Evolutionary conservation across 345 rosid species (phyloP).

Genomic region (Brassica cretica): DNA sequence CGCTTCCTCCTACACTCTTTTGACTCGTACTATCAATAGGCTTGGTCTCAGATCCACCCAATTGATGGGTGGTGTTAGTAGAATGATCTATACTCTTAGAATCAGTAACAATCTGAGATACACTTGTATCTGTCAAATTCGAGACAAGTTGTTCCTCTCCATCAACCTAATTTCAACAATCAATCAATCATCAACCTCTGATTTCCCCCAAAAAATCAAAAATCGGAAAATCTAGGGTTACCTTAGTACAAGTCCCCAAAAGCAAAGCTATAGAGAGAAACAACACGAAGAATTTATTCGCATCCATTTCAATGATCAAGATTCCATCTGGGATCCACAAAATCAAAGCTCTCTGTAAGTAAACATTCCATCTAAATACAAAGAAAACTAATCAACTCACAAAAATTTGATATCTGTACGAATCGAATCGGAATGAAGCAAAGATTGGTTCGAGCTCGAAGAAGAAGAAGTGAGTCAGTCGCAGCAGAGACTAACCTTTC

Average conservation of each 20-base stretch:
- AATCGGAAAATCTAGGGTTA: constrained; percentile 29
- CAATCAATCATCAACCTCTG: background rate
- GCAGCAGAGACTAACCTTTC: background rate
- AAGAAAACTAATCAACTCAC: background rate
- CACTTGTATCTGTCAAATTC: constrained; percentile 21
- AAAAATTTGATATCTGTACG: background rate
- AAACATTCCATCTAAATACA: background rate
- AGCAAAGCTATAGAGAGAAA: constrained; percentile 44
- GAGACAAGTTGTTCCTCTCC: constrained; percentile 12
- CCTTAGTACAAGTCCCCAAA: constrained; percentile 41
- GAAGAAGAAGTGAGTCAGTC: background rate
- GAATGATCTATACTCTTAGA: constrained; percentile 20
- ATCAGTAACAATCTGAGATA: background rate
- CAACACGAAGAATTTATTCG: constrained; percentile 20
- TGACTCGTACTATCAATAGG: constrained; percentile 21
- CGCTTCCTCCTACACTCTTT: background rate
- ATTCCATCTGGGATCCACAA: background rate
- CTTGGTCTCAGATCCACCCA: constrained; percentile 4
- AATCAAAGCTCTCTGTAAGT: background rate
- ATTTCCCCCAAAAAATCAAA: background rate
- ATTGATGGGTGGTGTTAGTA: background rate
- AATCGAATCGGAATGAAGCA: background rate
- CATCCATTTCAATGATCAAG: constrained; percentile 36
- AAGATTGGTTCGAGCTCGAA: background rate
- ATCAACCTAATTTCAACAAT: constrained; percentile 17